phyloP scores from a whole-genome alignment of 352 stramenopile genomes.

The Aphanomyces astaci region DNA sequence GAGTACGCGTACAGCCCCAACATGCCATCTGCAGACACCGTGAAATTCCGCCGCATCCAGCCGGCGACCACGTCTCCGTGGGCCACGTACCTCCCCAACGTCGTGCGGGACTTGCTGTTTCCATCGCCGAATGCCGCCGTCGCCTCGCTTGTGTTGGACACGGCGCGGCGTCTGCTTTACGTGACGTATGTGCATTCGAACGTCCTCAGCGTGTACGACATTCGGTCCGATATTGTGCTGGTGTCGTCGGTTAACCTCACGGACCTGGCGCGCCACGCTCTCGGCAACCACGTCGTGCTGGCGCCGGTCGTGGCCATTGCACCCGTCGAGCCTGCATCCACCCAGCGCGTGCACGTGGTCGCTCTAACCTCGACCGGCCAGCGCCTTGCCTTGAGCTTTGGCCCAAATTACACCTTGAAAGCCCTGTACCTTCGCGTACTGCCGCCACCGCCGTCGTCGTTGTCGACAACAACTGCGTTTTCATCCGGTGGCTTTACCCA shows the following conservation, averaged over 20 bases:
- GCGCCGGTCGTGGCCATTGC: not conserved
- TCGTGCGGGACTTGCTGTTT: conserved; percentile 16
- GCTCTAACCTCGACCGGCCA: conserved; percentile 87
- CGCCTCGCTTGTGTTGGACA: conserved; percentile 82
- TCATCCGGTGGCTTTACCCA: not conserved
- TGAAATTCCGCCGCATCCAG: conserved; percentile 8
- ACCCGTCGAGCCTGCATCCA: conserved; percentile 52
- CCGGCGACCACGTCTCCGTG: conserved; percentile 4
- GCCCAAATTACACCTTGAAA: conserved; percentile 27
- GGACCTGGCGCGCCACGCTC: conserved; percentile 50
- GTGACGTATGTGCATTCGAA: conserved; percentile 66
- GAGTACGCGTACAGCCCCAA: conserved; percentile 81
- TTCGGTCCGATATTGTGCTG: conserved; percentile 51
- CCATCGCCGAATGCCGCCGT: conserved; percentile 65
- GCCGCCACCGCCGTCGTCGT: not conserved
- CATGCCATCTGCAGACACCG: not conserved
- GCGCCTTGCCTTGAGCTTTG: conserved; percentile 87
- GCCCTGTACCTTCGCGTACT: not conserved
- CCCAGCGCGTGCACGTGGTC: conserved; percentile 87
- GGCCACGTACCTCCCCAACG: conserved; percentile 2
- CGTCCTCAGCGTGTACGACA: conserved; percentile 67
- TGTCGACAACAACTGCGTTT: not conserved
- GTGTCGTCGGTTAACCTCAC: conserved; percentile 43
- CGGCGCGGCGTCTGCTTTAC: conserved; percentile 86
- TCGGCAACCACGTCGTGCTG: conserved; percentile 21